Evolutionary conservation across 1,284 basidiomycete genomes (phyloP).

Genomic region (Apiotrichum gamsii): DNA sequence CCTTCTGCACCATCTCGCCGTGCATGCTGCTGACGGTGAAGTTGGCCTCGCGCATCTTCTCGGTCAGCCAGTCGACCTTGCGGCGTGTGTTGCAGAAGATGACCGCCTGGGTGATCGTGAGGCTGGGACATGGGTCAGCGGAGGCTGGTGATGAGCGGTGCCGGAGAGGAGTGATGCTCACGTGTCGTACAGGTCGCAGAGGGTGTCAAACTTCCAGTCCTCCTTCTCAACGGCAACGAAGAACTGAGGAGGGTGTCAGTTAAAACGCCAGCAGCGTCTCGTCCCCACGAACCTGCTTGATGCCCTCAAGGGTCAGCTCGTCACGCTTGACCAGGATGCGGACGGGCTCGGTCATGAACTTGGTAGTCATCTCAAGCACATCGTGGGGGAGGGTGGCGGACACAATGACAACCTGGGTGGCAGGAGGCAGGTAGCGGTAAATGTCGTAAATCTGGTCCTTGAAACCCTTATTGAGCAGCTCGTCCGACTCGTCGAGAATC

Average conservation of each 20-base stretch:
- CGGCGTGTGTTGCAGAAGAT: constrained; percentile 99
- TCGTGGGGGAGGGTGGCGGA: constrained; percentile 96
- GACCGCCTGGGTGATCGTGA: constrained; percentile 98
- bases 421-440: constrained; percentile 95
- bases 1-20: constrained; percentile 98
- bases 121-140: constrained; percentile 29
- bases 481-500: constrained; percentile 95
- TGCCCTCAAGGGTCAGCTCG: constrained; percentile 97
- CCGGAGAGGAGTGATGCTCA: constrained; percentile 12
- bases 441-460: constrained; percentile 99
- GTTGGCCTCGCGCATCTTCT: constrained; percentile 95
- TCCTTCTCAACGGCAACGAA: constrained; percentile 99
- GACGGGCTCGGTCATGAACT: constrained; percentile 97
- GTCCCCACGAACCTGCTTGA: too few relatives aligned
- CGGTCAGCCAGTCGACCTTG: constrained; percentile 99
- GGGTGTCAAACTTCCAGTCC: constrained; percentile 99
- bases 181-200: constrained; percentile 97
- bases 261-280: too few relatives aligned
- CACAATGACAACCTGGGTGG: constrained; percentile 93
- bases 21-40: constrained; percentile 92
- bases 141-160: too few relatives aligned
- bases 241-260: too few relatives aligned
- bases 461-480: constrained; percentile 96
- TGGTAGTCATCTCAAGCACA: constrained; percentile 98
- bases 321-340: constrained; percentile 99